Evolutionary conservation across 345 rosid genomes (phyloP).

Genomic region (Citrus inodora): DNA sequence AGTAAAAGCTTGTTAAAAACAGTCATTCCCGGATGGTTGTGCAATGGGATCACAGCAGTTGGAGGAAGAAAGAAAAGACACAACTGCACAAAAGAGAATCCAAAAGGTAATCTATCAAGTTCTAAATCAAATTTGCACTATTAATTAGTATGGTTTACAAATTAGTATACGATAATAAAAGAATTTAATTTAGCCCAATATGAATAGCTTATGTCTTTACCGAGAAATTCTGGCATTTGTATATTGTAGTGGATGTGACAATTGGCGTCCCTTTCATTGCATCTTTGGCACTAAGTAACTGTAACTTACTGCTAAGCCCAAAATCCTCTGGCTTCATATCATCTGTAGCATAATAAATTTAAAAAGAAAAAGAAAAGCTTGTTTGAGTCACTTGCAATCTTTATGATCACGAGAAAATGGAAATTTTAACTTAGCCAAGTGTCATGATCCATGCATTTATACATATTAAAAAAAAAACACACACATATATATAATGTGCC

Average conservation of each 20-base stretch:
- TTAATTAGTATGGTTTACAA: too few relatives aligned
- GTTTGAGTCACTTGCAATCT: not conserved
- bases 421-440: not conserved
- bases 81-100: conserved; percentile 31
- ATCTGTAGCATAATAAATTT: conserved; percentile 26
- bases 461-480: too few relatives aligned
- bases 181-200: not conserved
- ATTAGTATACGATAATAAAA: too few relatives aligned
- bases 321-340: conserved; percentile 64
- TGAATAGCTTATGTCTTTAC: conserved; percentile 23
- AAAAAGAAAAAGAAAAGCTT: not conserved
- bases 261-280: conserved; percentile 34
- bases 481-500: not conserved
- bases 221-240: conserved; percentile 48
- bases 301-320: conserved; percentile 44
- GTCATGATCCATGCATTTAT: not conserved
- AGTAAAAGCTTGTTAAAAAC: conserved; percentile 64
- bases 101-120: too few relatives aligned
- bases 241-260: conserved; percentile 48
- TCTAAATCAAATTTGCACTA: too few relatives aligned
- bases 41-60: conserved; percentile 63
- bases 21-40: conserved; percentile 79
- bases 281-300: conserved; percentile 32
- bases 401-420: not conserved
- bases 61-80: conserved; percentile 70